phyloP scores from a whole-genome alignment of 2,329 filamentous ascomycete genomes.

The Trichoderma koningiopsis region DNA sequence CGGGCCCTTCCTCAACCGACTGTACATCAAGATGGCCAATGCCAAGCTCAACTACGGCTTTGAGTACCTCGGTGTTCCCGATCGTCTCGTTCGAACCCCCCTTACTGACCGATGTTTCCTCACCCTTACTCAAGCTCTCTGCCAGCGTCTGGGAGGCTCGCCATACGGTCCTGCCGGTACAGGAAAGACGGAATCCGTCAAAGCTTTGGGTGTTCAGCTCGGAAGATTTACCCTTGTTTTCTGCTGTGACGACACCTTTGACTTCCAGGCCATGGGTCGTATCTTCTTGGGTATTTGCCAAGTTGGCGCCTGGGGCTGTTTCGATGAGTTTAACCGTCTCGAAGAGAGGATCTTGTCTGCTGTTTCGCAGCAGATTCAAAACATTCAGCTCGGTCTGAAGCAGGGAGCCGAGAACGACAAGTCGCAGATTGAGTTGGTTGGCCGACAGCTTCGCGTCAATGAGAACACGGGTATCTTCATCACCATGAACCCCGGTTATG shows the following conservation, averaged over 20 bases:
- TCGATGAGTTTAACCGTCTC: slow-evolving; percentile 99
- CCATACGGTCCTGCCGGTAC: slow-evolving; percentile 97
- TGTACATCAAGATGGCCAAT: slow-evolving; percentile 96
- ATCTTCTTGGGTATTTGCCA: slow-evolving; percentile 99
- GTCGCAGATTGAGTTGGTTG: slow-evolving; percentile 90
- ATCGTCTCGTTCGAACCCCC: slow-evolving; percentile 93
- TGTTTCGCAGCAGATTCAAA: slow-evolving; percentile 98
- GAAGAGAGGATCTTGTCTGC: slow-evolving; percentile 97
- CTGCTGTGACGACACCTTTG: slow-evolving; percentile 99
- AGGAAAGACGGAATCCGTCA: slow-evolving; percentile 98
- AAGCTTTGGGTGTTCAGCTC: slow-evolving; percentile 92
- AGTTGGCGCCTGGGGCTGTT: slow-evolving; percentile 98
- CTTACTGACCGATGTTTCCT: slow-evolving; percentile 98
- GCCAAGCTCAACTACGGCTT: slow-evolving; percentile 95
- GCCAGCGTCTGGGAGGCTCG: slow-evolving; percentile 92
- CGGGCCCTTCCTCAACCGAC: slow-evolving; percentile 77
- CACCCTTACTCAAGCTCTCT: slow-evolving; percentile 92
- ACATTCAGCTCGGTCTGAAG: slow-evolving; percentile 94
- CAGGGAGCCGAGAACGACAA: slow-evolving; percentile 80
- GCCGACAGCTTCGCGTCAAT: slow-evolving; percentile 86
- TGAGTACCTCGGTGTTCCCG: slow-evolving; percentile 94
- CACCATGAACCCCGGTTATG: slow-evolving; percentile 99
- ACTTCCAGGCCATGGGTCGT: slow-evolving; percentile 99
- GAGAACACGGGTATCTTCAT: slow-evolving; percentile 98
- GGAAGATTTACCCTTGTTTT: slow-evolving; percentile 98